Evolutionary conservation across 1,284 basidiomycete genomes (phyloP), one percentile per base, ranked within the genome.

Genomic region (Pseudozyma hubeiensis): DNA sequence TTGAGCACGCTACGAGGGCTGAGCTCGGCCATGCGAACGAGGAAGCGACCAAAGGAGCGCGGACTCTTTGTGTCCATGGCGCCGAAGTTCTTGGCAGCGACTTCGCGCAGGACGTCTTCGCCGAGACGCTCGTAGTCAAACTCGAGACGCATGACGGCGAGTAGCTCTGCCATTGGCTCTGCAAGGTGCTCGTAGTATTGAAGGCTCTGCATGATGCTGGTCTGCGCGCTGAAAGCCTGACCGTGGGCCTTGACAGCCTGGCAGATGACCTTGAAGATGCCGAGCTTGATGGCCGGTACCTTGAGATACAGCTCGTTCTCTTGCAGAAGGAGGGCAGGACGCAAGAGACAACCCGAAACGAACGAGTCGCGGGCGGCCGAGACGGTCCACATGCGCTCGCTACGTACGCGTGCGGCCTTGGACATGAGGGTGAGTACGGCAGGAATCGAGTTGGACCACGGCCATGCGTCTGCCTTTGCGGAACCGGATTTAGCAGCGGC

Each of bases 131-230:
- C 87, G 77, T 94, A 90, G 85, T 97, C 94, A 80, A 92, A 98
- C 61, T 97, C 92, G 74, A 91, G 91, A 16, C 91, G 89, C 47
- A 98, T 88, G 45, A 91, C 87, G 33, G 89, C 88, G 8, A 98
- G 88, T 39, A 93, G 90, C 77, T 98, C 94, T 0, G 95, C 95
- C 91, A 97, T 93, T 0, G 92, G 91, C 81, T 98, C 95, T 0
- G 92, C 90, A 31, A 97, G 89, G 83, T 98, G 95, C 79, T 99
- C 96, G 79, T 91, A 93, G 85, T 96, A 97, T 67, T 96, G 94
- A 13, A 99, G 87, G 58, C 90, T 90, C 84, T 97, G 94, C 85
- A 95, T 91, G 85, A 99, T 93, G 67, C 89, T 90, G 58, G 93
- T 95, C 81, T 97, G 94, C 5, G 77, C 82, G 40, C 66, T 71